Evolutionary conservation across 352 stramenopile species (phyloP).

Genomic region (Globisporangium iwayamae): DNA sequence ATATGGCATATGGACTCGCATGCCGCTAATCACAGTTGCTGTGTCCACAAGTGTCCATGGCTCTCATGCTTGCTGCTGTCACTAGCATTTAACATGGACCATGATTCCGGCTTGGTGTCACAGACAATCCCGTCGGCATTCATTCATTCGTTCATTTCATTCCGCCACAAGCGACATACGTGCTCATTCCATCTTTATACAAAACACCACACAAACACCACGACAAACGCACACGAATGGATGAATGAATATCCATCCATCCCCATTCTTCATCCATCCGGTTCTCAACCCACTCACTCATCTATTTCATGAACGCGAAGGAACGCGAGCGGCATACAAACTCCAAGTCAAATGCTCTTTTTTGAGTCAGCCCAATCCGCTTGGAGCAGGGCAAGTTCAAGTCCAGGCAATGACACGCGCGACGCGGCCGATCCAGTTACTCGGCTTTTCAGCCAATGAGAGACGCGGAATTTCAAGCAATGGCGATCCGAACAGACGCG

Average conservation of each 20-base stretch:
- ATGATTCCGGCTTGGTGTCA: not conserved
- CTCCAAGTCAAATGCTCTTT: not conserved
- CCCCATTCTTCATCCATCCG: not conserved
- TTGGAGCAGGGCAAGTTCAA: slow-evolving; percentile 21
- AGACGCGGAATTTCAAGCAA: not conserved
- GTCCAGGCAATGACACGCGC: slow-evolving; percentile 28
- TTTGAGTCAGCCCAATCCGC: not conserved
- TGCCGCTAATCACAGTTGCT: too few relatives aligned
- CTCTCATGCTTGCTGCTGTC: too few relatives aligned
- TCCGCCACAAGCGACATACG: not conserved
- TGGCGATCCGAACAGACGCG: not conserved
- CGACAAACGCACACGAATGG: not conserved
- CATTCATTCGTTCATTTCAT: not conserved
- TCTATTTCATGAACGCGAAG: not conserved
- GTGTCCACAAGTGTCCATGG: too few relatives aligned
- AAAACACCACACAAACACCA: too few relatives aligned
- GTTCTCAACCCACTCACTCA: slow-evolving; percentile 9
- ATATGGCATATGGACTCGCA: too few relatives aligned
- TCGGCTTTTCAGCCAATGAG: slow-evolving; percentile 4
- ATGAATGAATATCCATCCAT: too few relatives aligned
- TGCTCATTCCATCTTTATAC: not conserved
- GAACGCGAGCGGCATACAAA: not conserved
- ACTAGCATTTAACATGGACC: not conserved
- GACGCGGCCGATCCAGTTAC: slow-evolving; percentile 22
- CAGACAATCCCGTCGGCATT: not conserved